A percentile compares a stretch with the other conserved stretches of the same genome.
Conservation (phyloP, 1,284 basidiomycete species). For the Naganishia liquefaciens region DNA sequence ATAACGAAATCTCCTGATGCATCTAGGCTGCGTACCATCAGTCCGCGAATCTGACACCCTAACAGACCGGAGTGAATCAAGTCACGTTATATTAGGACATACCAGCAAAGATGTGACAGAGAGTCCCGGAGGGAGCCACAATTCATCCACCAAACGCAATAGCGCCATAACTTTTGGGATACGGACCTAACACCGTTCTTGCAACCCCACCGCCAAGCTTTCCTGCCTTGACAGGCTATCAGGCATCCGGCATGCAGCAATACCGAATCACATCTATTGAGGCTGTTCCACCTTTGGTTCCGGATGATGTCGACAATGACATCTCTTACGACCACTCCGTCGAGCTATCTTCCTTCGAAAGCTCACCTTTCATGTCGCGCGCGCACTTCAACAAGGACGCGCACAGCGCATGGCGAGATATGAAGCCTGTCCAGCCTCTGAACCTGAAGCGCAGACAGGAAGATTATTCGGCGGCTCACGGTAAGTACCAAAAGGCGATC, state of each 20-base stretch:
- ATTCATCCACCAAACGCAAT: background rate
- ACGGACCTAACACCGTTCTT: background rate
- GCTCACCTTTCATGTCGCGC: background rate
- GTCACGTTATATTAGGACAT: no score
- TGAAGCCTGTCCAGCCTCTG: conserved; percentile 6
- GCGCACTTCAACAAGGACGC: no score
- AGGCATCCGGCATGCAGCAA: background rate
- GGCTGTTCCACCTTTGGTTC: conserved; percentile 12
- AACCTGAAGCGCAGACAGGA: conserved; percentile 19
- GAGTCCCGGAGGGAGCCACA: background rate
- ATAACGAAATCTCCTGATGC: background rate
- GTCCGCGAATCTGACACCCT: no score
- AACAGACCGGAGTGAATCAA: no score
- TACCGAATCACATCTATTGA: background rate
- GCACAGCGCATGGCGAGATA: no score
- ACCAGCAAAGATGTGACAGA: no score
- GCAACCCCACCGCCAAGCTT: background rate
- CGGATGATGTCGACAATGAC: conserved; percentile 13
- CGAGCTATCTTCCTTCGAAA: conserved; percentile 20
- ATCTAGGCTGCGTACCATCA: background rate
- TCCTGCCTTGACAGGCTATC: background rate
- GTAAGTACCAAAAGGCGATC: conserved; percentile 2
- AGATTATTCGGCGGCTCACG: background rate
- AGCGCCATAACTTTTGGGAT: no score
- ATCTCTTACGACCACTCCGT: conserved; percentile 11